Base-by-base conservation (phyloP, 2,329 filamentous ascomycete species). In the Aaosphaeria pasadenensis region DNA sequence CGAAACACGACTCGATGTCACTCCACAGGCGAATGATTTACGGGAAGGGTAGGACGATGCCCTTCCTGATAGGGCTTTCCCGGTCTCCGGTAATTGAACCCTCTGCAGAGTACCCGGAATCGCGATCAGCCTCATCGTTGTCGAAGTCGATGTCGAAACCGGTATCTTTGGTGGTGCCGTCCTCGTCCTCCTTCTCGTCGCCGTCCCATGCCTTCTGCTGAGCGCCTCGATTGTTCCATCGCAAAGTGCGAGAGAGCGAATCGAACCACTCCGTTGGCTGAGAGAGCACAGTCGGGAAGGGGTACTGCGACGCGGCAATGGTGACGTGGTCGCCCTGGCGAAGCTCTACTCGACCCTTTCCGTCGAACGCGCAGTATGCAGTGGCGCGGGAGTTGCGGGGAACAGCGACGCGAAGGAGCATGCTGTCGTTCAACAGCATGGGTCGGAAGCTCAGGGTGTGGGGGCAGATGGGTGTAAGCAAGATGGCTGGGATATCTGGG, bases 381-480 rank as follows among this genome's bases (percentile, higher is more conserved):
- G 91, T 96, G 11, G 91, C 92, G 42, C 94, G 88, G 36, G 89
- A 95, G 63, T 86, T 85, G 53, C 81, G 80, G 0, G 94, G 94
- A 9, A 99, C 86, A 5, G 88, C 87, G 45, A 99, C 89, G 44
- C 91, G 89, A 51, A 99, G 83, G 11, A 91, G 85, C 79, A 96
- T 89, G 47, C 89, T 94, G 74, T 99, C 94, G 43, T 91, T 95
- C 43, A 99, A 83, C 6, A 99, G 88, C 94, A 99, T 97, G 32
- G 94, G 94, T 7, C 94, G 85, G 82, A 99, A 99, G 11, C 90
- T 96, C 11, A 99, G 80, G 0, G 92, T 97, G 67, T 99, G 94
- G 6, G 94, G 94, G 72, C 94, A 99, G 71, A 99, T 97, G 17
- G 94, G 94, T 0, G 94, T 99, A 46, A 99, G 83, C 39, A 97